Base-by-base conservation (phyloP, 2,329 filamentous ascomycete species). In the Hirsutella thompsonii region DNA sequence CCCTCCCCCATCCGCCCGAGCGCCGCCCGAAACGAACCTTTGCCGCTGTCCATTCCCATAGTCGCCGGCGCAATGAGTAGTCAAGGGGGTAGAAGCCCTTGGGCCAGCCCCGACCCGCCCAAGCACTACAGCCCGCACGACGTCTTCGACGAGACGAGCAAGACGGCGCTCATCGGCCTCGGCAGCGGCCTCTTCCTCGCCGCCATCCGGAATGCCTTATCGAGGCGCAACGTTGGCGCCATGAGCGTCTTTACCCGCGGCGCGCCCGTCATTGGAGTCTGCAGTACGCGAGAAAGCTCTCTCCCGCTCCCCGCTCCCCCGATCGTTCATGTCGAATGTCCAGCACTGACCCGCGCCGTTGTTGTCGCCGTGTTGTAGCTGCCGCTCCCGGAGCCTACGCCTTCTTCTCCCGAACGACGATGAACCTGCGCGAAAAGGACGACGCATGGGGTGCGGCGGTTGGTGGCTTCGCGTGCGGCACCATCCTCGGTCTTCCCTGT, bases 391-490 rank as follows among this genome's bases (percentile, higher is more conserved):
- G 76, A 54, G 73, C 81, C 46, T 94, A 87, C 63, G 74, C 77
- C 53, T 94, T 95, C 68, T 72, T 80, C 52, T 80, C 75, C 52
- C 74, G 73, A 52, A 83, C 85, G 38, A 72, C 82, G 36, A 85
- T 86, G 61, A 95, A 95, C 66, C 68, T 95, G 49, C 81, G 88
- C 55, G 73, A 88, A 63, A 87, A 83, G 67, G 77, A 94, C 44
- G 89, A 94, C 58, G 68, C 71, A 49, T 81, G 74, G 66, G 92
- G 89, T 61, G 68, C 79, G 42, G 74, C 77, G 33, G 68, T 88
- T 46, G 87, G 80, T 49, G 86, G 87, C 42, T 87, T 92, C 62
- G 67, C 83, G 39, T 79, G 74, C 38, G 89, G 89, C 49, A 69
- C 78, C 35, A 69, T 86, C 41, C 55, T 89, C 36, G 89, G 87